Percentiles rank a stretch among this genome's conserved stretches.
phyloP scores from a whole-genome alignment of 495 filamentous ascomycete genomes.

The Hyaloscypha variabilis region DNA sequence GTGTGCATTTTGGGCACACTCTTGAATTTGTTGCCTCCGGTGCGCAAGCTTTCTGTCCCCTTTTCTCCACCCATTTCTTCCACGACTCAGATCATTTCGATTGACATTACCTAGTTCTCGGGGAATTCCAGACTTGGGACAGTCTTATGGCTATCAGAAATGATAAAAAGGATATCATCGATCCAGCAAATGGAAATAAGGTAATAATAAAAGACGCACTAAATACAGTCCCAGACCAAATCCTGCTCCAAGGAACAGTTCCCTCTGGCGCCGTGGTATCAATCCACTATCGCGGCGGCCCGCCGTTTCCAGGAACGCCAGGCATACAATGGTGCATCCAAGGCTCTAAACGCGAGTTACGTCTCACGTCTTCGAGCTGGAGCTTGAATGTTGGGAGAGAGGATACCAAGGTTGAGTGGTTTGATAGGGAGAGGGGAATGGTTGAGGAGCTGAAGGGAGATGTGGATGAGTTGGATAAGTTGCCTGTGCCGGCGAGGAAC shows the following conservation, averaged over 20 bases:
- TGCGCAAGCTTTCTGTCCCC: background rate
- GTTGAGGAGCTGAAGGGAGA: constrained; percentile 46
- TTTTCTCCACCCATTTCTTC: background rate
- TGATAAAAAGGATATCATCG: constrained; percentile 30
- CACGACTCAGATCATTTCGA: background rate
- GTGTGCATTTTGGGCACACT: constrained; percentile 51
- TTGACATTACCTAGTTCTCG: background rate
- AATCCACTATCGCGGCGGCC: constrained; percentile 47
- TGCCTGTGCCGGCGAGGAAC: constrained; percentile 38
- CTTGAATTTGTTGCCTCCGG: constrained; percentile 34
- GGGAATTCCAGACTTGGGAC: constrained; percentile 11
- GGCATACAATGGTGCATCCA: constrained; percentile 54
- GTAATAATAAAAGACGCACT: constrained; percentile 49
- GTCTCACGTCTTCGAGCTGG: constrained; percentile 38
- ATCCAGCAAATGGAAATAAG: constrained; percentile 36
- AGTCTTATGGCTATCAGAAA: constrained; percentile 34
- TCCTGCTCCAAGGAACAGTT: constrained; percentile 19
- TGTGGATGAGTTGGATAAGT: constrained; percentile 16
- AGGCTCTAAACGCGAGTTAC: constrained; percentile 56
- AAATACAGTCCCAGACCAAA: constrained; percentile 44
- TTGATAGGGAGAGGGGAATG: constrained; percentile 43
- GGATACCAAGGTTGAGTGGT: constrained; percentile 42
- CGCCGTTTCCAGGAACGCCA: constrained; percentile 48
- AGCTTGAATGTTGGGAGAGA: constrained; percentile 40
- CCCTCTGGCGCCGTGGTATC: constrained; percentile 39